Conservation (phyloP, 345 rosid species). For the Acer saccharum region DNA sequence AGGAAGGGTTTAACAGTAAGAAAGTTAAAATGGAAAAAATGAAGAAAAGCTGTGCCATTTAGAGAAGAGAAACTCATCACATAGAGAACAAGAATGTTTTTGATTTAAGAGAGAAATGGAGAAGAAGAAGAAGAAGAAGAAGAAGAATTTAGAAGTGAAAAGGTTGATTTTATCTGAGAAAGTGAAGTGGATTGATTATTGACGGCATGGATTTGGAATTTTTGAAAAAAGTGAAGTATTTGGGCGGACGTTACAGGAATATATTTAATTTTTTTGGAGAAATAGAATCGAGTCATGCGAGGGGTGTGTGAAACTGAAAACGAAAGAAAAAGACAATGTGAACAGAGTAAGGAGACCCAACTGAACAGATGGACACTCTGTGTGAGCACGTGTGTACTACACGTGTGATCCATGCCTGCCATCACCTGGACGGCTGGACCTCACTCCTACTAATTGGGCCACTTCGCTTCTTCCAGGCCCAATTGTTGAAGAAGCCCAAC, state of each 20-base stretch:
- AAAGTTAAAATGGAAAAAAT: not conserved
- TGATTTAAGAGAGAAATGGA: not conserved
- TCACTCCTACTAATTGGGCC: too few relatives aligned
- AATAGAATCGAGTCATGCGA: not conserved
- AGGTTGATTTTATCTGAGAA: not conserved
- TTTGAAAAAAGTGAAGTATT: not conserved
- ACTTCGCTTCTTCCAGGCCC: too few relatives aligned
- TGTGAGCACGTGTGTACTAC: constrained; percentile 1
- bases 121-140: too few relatives aligned
- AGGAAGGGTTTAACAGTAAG: constrained; percentile 16
- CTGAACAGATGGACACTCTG: not conserved
- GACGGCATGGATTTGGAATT: not conserved
- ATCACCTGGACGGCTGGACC: too few relatives aligned
- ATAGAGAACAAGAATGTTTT: not conserved
- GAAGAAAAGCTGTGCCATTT: constrained; percentile 26
- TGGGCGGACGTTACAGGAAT: not conserved
- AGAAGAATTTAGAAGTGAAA: not conserved
- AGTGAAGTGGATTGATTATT: not conserved
- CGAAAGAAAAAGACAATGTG: not conserved
- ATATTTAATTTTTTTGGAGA: not conserved
- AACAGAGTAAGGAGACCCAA: not conserved
- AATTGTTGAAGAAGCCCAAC: too few relatives aligned
- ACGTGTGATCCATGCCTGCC: not conserved
- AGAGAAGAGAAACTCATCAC: constrained; percentile 24
- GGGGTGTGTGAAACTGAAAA: not conserved